Conservation (phyloP, 768 basidiomycete species). For the Rhodotorula kratochvilovae region DNA sequence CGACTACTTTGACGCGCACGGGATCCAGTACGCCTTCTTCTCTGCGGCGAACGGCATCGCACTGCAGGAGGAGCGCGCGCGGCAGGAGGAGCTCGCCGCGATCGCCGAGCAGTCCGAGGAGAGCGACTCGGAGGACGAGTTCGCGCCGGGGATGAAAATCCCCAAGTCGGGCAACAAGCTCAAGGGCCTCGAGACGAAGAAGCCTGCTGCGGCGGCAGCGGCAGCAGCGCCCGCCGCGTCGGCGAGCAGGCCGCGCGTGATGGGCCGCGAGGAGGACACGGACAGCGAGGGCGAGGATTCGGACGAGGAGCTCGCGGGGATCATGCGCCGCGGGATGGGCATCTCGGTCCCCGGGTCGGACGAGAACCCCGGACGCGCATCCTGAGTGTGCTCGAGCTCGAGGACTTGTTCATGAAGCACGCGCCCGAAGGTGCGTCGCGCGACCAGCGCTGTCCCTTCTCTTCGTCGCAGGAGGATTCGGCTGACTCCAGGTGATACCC, state of each 20-base stretch:
- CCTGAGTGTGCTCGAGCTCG: constrained; percentile 78
- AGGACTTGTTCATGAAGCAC: constrained; percentile 66
- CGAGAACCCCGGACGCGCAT: constrained; percentile 60
- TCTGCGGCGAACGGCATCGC: constrained; percentile 84
- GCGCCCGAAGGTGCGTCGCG: constrained; percentile 60
- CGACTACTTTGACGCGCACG: constrained; percentile 74
- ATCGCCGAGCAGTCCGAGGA: constrained; percentile 38
- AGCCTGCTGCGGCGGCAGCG: constrained; percentile 50
- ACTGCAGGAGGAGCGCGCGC: constrained; percentile 64
- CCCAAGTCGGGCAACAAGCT: constrained; percentile 46
- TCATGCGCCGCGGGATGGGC: constrained; percentile 25
- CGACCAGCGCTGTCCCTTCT: background rate
- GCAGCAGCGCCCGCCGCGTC: background rate
- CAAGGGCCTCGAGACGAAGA: constrained; percentile 43
- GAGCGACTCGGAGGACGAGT: constrained; percentile 42
- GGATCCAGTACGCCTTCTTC: constrained; percentile 81
- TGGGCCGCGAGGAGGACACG: constrained; percentile 4
- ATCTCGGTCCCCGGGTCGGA: constrained; percentile 33
- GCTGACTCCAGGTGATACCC: background rate
- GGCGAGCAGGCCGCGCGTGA: constrained; percentile 2
- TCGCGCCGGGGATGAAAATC: constrained; percentile 40
- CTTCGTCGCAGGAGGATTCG: background rate
- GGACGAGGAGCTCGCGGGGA: constrained; percentile 25
- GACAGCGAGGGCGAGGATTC: constrained; percentile 29
- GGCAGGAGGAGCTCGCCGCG: constrained; percentile 45